Percentiles rank a stretch among this genome's conserved stretches.
These are phyloP conservation scores for Pterocarpus macrocarpus DNA, from an alignment of 306 rosid genomes.

Conservation along the genomic window DNA sequence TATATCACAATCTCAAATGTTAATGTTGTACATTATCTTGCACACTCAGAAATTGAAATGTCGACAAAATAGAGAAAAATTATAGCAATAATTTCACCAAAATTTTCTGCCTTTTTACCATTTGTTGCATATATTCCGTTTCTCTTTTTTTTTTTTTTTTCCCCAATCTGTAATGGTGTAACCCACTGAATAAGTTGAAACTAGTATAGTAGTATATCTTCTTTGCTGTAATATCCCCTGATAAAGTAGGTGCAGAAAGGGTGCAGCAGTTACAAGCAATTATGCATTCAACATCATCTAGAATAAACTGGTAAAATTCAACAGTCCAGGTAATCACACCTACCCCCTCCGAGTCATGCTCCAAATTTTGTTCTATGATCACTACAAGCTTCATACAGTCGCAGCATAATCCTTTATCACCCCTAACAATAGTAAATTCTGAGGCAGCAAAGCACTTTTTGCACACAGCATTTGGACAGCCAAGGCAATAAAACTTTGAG, in stretches of 20 bases:
- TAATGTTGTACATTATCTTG: neutral
- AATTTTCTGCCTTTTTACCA: neutral
- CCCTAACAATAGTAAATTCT: conserved; percentile 49
- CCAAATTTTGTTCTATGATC: conserved; percentile 60
- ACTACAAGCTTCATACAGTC: conserved; percentile 63
- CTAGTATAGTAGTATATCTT: neutral
- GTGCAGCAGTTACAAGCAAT: neutral
- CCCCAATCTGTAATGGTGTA: neutral
- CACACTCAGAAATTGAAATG: neutral
- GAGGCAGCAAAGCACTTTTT: conserved; percentile 49
- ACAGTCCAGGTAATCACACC: conserved; percentile 38
- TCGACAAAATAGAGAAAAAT: neutral
- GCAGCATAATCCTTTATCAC: conserved; percentile 63
- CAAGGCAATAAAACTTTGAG: conserved; percentile 62
- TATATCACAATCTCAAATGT: conserved; percentile 13
- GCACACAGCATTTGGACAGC: conserved; percentile 73
- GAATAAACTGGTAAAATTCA: conserved; percentile 14
- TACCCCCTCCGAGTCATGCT: conserved; percentile 69
- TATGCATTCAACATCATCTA: conserved; percentile 2
- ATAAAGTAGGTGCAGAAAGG: neutral
- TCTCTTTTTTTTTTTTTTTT: neutral
- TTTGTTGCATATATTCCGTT: neutral
- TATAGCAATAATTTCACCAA: neutral
- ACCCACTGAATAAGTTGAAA: neutral
- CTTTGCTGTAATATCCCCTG: neutral